Percentiles rank a stretch among this genome's conserved stretches.
These are phyloP conservation scores for Beauveria sp. DNA, from an alignment of 2,329 filamentous ascomycete species.

Conservation along the genomic window DNA sequence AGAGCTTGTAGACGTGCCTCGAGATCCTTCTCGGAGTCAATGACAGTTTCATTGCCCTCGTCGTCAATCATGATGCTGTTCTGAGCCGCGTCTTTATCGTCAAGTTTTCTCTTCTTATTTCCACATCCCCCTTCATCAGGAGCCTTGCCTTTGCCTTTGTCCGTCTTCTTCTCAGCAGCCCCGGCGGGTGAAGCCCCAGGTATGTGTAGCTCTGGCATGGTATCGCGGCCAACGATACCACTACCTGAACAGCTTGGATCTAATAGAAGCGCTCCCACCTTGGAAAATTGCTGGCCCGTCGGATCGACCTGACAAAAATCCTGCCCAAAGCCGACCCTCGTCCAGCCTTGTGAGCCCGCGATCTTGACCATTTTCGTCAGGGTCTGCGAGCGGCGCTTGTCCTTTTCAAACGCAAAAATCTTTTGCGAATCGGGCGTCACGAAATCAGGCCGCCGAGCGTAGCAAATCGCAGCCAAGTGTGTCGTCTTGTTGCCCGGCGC, in stretches of 20 bases:
- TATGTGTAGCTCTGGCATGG: slow-evolving; percentile 61
- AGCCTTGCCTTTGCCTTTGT: slow-evolving; percentile 12
- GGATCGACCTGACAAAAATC: slow-evolving; percentile 80
- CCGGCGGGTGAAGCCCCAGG: slow-evolving; percentile 24
- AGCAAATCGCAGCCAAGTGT: slow-evolving; percentile 73
- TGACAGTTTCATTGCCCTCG: slow-evolving; percentile 46
- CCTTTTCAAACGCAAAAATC: slow-evolving; percentile 77
- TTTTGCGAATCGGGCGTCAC: slow-evolving; percentile 22
- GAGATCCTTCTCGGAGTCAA: slow-evolving; percentile 49
- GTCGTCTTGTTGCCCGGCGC: slow-evolving; percentile 98
- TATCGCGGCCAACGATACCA: slow-evolving; percentile 85
- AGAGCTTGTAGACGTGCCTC: slow-evolving; percentile 62
- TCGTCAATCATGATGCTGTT: slow-evolving; percentile 44
- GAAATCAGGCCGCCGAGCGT: slow-evolving; percentile 31
- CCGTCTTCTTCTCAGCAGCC: slow-evolving; percentile 15
- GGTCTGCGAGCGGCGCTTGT: slow-evolving; percentile 61
- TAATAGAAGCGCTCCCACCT: slow-evolving; percentile 76
- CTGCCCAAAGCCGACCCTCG: slow-evolving; percentile 62
- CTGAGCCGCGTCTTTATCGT: slow-evolving; percentile 24
- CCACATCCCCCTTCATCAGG: background rate
- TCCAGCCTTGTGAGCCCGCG: slow-evolving; percentile 61
- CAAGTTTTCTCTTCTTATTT: slow-evolving; percentile 37
- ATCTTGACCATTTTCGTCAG: slow-evolving; percentile 76
- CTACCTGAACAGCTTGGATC: slow-evolving; percentile 95
- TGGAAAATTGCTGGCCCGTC: slow-evolving; percentile 46